Conservation (phyloP, 139 green algal species). For the Tetradesmus lagerheimii region DNA sequence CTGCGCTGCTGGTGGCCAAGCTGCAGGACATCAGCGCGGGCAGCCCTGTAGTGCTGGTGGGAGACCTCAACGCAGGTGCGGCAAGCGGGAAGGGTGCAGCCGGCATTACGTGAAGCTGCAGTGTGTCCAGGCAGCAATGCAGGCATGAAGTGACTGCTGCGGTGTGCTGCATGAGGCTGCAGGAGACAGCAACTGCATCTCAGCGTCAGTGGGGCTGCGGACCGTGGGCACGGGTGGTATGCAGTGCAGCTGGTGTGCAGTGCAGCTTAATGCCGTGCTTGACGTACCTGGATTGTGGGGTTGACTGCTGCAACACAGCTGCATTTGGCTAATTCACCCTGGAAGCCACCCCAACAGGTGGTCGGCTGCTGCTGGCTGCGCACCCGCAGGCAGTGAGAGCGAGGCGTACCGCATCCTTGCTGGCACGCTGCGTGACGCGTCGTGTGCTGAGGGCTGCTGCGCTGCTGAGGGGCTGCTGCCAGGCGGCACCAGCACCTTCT, state of each 20-base stretch:
- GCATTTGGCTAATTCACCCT: too few relatives aligned
- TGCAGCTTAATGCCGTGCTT: too few relatives aligned
- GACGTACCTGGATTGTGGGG: too few relatives aligned
- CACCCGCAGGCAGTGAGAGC: constrained; percentile 2
- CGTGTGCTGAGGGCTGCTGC: constrained; percentile 39
- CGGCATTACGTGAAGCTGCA: not conserved
- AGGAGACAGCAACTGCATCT: too few relatives aligned
- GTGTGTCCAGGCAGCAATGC: too few relatives aligned
- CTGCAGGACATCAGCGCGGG: not conserved
- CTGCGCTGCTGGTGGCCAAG: constrained; percentile 4
- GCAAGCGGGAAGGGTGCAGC: not conserved
- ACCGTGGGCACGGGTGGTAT: too few relatives aligned
- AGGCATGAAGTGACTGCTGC: too few relatives aligned
- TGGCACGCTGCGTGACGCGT: not conserved
- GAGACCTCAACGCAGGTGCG: constrained; percentile 40
- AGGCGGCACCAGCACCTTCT: constrained; percentile 9
- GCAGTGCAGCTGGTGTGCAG: too few relatives aligned
- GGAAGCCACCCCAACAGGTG: too few relatives aligned
- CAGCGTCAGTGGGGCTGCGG: too few relatives aligned
- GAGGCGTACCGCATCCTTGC: not conserved
- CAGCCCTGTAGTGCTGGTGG: not conserved
- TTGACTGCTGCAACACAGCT: too few relatives aligned
- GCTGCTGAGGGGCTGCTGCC: not conserved
- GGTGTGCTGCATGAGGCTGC: too few relatives aligned
- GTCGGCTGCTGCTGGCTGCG: not conserved